Conservation (phyloP, 192 early-diverging fungal genomes). For the Chytriomyces hyalinus region DNA sequence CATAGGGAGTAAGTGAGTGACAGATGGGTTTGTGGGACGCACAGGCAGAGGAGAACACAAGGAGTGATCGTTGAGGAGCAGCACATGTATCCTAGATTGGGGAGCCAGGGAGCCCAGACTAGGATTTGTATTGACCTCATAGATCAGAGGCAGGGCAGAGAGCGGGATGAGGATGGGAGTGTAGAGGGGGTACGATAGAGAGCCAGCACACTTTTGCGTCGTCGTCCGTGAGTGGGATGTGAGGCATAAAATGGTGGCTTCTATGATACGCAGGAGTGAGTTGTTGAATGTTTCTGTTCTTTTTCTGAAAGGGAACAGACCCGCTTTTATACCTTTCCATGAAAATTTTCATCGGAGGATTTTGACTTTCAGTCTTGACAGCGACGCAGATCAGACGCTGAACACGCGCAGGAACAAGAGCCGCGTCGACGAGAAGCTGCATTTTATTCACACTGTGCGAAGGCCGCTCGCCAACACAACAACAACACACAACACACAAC, state of each 20-base stretch:
- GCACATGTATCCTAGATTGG: background rate
- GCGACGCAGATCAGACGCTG: no score
- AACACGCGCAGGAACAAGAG: no score
- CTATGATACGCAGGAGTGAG: background rate
- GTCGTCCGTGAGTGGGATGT: background rate
- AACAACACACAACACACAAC: no score
- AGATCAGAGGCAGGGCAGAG: background rate
- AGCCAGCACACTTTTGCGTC: background rate
- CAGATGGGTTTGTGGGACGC: no score
- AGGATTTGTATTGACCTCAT: constrained; percentile 26
- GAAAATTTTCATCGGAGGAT: background rate
- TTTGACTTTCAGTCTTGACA: no score
- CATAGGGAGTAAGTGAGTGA: background rate
- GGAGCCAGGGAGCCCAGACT: background rate
- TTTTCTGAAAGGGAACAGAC: background rate
- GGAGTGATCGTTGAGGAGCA: background rate
- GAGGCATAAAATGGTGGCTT: constrained; percentile 4
- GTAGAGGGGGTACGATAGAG: background rate
- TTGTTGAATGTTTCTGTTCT: background rate
- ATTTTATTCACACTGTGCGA: no score
- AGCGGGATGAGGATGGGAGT: background rate
- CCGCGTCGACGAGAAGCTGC: no score
- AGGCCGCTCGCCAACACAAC: no score
- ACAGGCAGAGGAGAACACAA: no score
- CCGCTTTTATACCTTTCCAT: background rate